Evolutionary conservation across 1,284 basidiomycete species (phyloP).

Genomic region (Moesziomyces sp.): DNA sequence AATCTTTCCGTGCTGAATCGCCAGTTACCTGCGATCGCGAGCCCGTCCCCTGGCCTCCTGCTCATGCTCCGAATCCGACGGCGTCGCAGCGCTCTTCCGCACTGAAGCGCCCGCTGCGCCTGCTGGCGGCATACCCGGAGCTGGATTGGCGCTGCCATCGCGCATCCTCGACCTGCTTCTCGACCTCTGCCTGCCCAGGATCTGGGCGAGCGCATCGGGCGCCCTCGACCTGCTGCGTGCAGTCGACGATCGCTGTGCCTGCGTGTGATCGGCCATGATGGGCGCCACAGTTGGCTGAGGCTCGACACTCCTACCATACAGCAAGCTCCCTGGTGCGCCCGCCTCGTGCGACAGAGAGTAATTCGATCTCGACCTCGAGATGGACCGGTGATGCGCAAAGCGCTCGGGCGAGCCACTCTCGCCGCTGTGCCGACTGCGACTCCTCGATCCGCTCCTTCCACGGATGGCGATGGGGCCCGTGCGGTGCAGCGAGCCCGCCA

Average conservation of each 20-base stretch:
- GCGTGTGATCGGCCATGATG: constrained; percentile 23
- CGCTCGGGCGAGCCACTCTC: constrained; percentile 37
- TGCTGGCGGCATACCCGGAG: constrained; percentile 1
- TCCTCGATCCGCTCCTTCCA: constrained; percentile 40
- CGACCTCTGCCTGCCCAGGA: constrained; percentile 38
- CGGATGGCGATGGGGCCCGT: constrained; percentile 35
- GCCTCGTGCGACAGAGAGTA: constrained; percentile 31
- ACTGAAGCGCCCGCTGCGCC: background rate
- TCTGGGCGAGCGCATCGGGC: constrained; percentile 49
- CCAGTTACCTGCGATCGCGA: constrained; percentile 22
- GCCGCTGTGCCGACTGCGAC: constrained; percentile 46
- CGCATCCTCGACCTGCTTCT: constrained; percentile 30
- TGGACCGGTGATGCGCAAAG: constrained; percentile 17
- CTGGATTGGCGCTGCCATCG: background rate
- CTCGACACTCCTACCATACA: constrained; percentile 43
- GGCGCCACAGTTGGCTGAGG: constrained; percentile 11
- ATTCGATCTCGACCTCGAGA: constrained; percentile 25
- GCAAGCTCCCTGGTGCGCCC: background rate
- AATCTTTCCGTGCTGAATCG: no score
- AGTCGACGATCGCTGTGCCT: constrained; percentile 43
- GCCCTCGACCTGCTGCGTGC: constrained; percentile 43
- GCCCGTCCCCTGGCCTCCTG: constrained; percentile 29
- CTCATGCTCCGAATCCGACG: constrained; percentile 16
- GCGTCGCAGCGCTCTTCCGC: background rate
- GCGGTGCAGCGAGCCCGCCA: constrained; percentile 10